These are phyloP conservation scores for Cystoderma amianthinum DNA, from an alignment of 768 basidiomycete species.

Conservation along the genomic window DNA sequence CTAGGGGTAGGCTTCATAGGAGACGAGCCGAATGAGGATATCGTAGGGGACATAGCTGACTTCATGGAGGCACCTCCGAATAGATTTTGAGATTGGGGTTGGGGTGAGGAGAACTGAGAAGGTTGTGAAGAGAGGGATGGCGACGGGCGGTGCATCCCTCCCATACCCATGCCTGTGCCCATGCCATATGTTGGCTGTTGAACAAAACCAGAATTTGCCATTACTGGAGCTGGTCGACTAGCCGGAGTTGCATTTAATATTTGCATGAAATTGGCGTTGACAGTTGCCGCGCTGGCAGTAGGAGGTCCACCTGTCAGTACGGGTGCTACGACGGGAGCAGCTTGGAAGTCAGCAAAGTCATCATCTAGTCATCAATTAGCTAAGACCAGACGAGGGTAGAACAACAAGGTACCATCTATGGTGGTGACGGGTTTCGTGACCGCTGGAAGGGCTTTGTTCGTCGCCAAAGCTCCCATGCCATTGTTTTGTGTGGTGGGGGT, in stretches of 20 bases:
- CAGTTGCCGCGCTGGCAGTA: constrained; percentile 28
- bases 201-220: constrained; percentile 13
- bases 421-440: constrained; percentile 25
- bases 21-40: constrained; percentile 3
- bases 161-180: constrained; percentile 16
- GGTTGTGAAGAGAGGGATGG: constrained; percentile 26
- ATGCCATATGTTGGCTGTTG: constrained; percentile 8
- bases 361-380: constrained; percentile 43
- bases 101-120: constrained; percentile 19
- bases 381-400: background rate
- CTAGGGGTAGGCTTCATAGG: constrained; percentile 14
- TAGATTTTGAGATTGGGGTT: constrained; percentile 16
- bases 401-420: constrained; percentile 31
- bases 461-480: constrained; percentile 21
- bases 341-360: constrained; percentile 84
- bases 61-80: constrained; percentile 26
- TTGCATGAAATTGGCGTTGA: constrained; percentile 40
- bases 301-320: constrained; percentile 16
- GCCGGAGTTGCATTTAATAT: constrained; percentile 33
- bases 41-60: constrained; percentile 20
- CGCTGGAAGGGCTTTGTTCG: constrained; percentile 51
- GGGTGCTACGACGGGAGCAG: constrained; percentile 43
- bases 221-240: constrained; percentile 19
- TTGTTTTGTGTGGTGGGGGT: constrained; percentile 21
- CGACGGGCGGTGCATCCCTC: constrained; percentile 26